Evolutionary conservation across 2,329 filamentous ascomycete genomes (phyloP).

Genomic region (Colletotrichum plurivorum): DNA sequence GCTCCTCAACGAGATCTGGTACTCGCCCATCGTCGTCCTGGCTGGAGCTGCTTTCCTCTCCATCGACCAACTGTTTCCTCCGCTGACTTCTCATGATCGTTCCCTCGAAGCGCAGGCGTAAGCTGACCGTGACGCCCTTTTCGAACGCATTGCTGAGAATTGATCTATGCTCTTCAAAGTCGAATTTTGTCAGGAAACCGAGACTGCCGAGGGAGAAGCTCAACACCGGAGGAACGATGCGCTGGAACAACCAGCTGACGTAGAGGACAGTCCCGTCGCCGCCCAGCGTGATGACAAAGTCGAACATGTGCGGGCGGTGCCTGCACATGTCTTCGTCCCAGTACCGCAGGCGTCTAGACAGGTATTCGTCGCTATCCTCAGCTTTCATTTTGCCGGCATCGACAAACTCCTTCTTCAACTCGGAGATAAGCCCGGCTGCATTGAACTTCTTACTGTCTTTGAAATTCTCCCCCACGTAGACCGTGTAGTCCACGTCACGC

Average conservation of each 20-base stretch:
- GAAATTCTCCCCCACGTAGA: slow-evolving; percentile 87
- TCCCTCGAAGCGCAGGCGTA: slow-evolving; percentile 91
- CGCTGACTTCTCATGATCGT: slow-evolving; percentile 88
- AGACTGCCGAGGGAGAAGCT: slow-evolving; percentile 93
- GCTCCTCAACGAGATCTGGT: slow-evolving; percentile 87
- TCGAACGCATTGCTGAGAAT: slow-evolving; percentile 81
- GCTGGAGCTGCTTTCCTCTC: slow-evolving; percentile 43
- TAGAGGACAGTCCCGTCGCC: slow-evolving; percentile 98
- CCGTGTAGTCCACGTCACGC: slow-evolving; percentile 76
- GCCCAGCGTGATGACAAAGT: slow-evolving; percentile 92
- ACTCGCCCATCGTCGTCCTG: slow-evolving; percentile 55
- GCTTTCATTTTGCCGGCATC: slow-evolving; percentile 52
- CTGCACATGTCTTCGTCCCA: slow-evolving; percentile 88
- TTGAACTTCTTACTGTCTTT: slow-evolving; percentile 81
- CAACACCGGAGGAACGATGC: slow-evolving; percentile 92
- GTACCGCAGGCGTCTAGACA: slow-evolving; percentile 75
- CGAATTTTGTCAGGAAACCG: slow-evolving; percentile 96
- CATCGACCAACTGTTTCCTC: slow-evolving; percentile 51
- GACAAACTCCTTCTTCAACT: slow-evolving; percentile 64
- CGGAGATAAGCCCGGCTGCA: slow-evolving; percentile 74
- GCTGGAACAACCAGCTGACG: slow-evolving; percentile 96
- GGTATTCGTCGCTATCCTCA: slow-evolving; percentile 50
- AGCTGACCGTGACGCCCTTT: slow-evolving; percentile 89
- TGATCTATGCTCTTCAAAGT: slow-evolving; percentile 81
- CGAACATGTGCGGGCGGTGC: slow-evolving; percentile 86